Conservation (phyloP, 1,284 basidiomycete species). For the Calocybe gambosa region DNA sequence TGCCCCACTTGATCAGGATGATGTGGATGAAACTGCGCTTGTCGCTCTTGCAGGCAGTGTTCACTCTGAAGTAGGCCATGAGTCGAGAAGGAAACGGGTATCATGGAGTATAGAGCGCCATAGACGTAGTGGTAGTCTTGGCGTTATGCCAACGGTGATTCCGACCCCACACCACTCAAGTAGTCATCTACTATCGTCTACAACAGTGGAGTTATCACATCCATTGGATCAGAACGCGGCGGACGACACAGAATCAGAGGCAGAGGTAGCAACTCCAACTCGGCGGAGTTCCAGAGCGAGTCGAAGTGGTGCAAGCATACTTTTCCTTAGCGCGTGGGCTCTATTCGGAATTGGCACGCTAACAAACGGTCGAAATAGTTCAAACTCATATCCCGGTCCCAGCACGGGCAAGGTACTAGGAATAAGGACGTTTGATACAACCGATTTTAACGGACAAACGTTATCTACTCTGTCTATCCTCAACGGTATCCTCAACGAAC, state of each 20-base stretch:
- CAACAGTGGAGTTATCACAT: conserved; percentile 16
- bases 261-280: conserved; percentile 20
- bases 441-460: conserved; percentile 6
- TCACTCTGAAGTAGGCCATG: conserved; percentile 57
- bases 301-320: conserved; percentile 59
- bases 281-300: conserved; percentile 52
- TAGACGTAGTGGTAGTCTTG: conserved; percentile 38
- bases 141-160: conserved; percentile 23
- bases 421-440: conserved; percentile 10
- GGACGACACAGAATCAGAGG: conserved; percentile 36
- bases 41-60: conserved; percentile 62
- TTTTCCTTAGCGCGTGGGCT: conserved; percentile 67
- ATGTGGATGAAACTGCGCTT: conserved; percentile 45
- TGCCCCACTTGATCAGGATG: conserved; percentile 24
- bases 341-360: conserved; percentile 61
- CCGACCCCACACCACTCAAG: conserved; percentile 22
- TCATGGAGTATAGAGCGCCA: conserved; percentile 63
- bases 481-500: conserved; percentile 39
- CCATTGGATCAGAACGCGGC: conserved; percentile 26
- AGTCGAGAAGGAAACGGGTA: conserved; percentile 44
- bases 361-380: conserved; percentile 24
- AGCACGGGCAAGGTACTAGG: conserved; percentile 30
- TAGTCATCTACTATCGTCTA: conserved; percentile 21
- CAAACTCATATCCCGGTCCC: conserved; percentile 19
- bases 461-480: conserved; percentile 16